Conservation (phyloP, 306 rosid genomes). For the Purshia tridentata region DNA sequence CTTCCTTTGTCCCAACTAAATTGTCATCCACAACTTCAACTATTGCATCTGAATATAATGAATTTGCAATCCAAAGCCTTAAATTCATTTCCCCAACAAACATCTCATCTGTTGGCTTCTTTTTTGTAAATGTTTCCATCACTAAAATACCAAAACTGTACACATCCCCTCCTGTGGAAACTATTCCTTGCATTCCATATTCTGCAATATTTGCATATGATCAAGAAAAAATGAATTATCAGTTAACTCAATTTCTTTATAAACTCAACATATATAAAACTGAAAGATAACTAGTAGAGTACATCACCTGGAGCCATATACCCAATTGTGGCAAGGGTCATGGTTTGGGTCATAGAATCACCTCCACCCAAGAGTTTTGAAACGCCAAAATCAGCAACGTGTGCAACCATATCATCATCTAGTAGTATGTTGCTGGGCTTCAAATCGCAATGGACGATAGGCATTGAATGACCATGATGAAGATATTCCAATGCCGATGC, state of each 20-base stretch:
- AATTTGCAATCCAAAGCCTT: slow-evolving; percentile 11
- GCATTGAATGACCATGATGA: slow-evolving; percentile 29
- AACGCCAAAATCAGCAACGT: slow-evolving; percentile 34
- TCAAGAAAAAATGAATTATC: not conserved
- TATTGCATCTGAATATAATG: not conserved
- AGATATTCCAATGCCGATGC: slow-evolving; percentile 40
- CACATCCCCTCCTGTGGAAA: slow-evolving; percentile 23
- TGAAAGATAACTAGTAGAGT: not conserved
- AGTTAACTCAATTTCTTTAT: not conserved
- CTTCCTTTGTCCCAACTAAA: not conserved
- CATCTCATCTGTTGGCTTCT: slow-evolving; percentile 23
- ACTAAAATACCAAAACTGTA: slow-evolving; percentile 25
- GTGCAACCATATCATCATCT: slow-evolving; percentile 39
- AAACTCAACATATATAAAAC: not conserved
- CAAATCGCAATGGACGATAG: slow-evolving; percentile 42
- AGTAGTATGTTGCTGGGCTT: slow-evolving; percentile 43
- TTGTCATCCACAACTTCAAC: not conserved
- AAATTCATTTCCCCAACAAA: slow-evolving; percentile 13
- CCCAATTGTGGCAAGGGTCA: slow-evolving; percentile 45
- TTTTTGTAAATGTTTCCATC: slow-evolving; percentile 20
- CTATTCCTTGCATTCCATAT: slow-evolving; percentile 18
- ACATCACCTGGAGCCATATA: slow-evolving; percentile 47
- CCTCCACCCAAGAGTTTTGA: slow-evolving; percentile 41
- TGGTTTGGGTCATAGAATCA: slow-evolving; percentile 15
- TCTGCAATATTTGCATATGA: slow-evolving; percentile 9